phyloP scores from a whole-genome alignment of 1,139 yeast species.

The Kurtzmaniella quercitrusa region DNA sequence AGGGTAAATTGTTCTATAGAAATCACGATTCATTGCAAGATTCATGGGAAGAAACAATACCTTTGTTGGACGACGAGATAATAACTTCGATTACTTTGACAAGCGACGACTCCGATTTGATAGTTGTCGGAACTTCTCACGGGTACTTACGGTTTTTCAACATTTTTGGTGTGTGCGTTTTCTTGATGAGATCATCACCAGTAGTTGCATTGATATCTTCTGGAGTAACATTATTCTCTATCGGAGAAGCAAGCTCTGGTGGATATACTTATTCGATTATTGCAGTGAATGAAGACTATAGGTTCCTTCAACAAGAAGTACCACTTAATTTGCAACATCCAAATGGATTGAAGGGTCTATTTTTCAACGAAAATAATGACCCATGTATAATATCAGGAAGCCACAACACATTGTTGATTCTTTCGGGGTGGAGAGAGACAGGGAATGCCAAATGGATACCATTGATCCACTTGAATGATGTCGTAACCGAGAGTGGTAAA shows the following conservation, averaged over 20 bases:
- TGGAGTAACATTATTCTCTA: slow-evolving; percentile 27
- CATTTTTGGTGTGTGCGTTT: slow-evolving; percentile 38
- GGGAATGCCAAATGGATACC: slow-evolving; percentile 88
- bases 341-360: slow-evolving; percentile 53
- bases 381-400: slow-evolving; percentile 76
- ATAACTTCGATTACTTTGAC: slow-evolving; percentile 37
- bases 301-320: slow-evolving; percentile 39
- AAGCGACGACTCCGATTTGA: slow-evolving; percentile 27
- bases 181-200: slow-evolving; percentile 37
- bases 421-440: slow-evolving; percentile 75
- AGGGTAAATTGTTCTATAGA: slow-evolving; percentile 40
- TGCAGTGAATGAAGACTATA: slow-evolving; percentile 33
- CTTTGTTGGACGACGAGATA: slow-evolving; percentile 31
- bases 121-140: slow-evolving; percentile 38
- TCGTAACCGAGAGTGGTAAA: slow-evolving; percentile 51
- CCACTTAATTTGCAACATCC: slow-evolving; percentile 30
- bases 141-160: slow-evolving; percentile 42
- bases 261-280: slow-evolving; percentile 33
- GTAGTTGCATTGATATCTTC: slow-evolving; percentile 37
- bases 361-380: slow-evolving; percentile 81
- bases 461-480: slow-evolving; percentile 61
- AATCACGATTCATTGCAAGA: slow-evolving; percentile 43
- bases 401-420: slow-evolving; percentile 65
- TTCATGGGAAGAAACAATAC: slow-evolving; percentile 41
- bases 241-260: slow-evolving; percentile 27